Evolutionary conservation across 208 protist genomes (phyloP), one percentile per base, ranked within the genome.

Genomic region (Acanthamoeba royreba): DNA sequence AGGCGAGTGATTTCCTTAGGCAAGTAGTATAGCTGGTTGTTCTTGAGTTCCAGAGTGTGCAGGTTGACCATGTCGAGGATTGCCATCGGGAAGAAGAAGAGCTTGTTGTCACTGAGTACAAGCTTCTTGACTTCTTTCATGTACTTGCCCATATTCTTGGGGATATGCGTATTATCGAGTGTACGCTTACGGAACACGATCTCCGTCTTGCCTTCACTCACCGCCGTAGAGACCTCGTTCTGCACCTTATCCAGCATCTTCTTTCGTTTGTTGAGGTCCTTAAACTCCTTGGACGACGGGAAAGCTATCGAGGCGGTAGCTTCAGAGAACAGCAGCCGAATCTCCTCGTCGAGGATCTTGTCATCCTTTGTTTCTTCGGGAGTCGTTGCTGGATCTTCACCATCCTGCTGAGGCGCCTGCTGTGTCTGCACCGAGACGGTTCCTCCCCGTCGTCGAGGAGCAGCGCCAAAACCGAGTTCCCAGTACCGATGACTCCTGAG

Each of bases 1-100:
- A 90, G 83, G 38, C 42, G 31, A 35, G 83, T 55, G 38, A 90
- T 69, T 33, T 90, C 49, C 42, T 55, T 55, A 35, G 83, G 83
- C 42, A 90, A 38, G 38, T 46, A 35, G 4, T 31, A 43, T 19
- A 90, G 35, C 5, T 42, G 31, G 42, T 90, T 90, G 83, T 90
- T 90, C 35, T 66, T 55, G 38, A 90, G 35, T 38, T 90, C 83
- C n/a, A 90, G 42, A n/a, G 52, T 66, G 49, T 90, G 49, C 8
- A 90, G 42, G 22, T 90, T 90, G 46, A 46, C 35, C 83, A 90
- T 55, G 49, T 90, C 83, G 31, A 90, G 83, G 15, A 90, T 25
- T 28, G 83, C 83, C 83, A 90, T 55, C 35, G 83, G 83, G 38
- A 90, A 55, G 83, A 90, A 90, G 53, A 90, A 90, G 49, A 90